Percentiles rank a stretch among this genome's conserved stretches.
These are phyloP conservation scores for Amylostereum areolatum DNA, from an alignment of 1,284 basidiomycete species.

Conservation along the genomic window DNA sequence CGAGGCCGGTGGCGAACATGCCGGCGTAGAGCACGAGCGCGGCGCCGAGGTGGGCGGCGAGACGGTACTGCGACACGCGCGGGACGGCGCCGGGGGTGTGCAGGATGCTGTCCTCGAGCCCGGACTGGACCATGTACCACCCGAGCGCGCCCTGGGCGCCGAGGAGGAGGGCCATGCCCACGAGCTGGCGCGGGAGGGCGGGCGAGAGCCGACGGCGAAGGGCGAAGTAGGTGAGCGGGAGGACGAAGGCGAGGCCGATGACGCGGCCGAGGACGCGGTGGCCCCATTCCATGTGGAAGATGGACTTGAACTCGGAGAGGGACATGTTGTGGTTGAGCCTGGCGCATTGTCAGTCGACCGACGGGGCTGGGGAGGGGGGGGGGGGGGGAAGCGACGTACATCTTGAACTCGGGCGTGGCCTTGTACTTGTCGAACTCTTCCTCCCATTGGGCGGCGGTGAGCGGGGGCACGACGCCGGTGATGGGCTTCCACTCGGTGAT, in stretches of 20 bases:
- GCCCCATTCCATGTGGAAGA: conserved; percentile 99
- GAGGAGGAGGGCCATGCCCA: conserved; percentile 73
- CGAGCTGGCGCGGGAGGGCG: conserved; percentile 57
- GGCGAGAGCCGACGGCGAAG: conserved; percentile 62
- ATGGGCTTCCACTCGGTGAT: conserved; percentile 99
- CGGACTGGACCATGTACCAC: conserved; percentile 99
- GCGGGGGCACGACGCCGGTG: conserved; percentile 84
- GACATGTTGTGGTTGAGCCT: conserved; percentile 88
- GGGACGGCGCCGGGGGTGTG: conserved; percentile 81
- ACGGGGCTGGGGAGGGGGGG: neutral
- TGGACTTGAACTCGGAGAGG: conserved; percentile 89
- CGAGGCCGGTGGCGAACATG: conserved; percentile 83
- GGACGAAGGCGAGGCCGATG: conserved; percentile 79
- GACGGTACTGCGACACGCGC: conserved; percentile 93
- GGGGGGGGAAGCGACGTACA: conserved; percentile 51
- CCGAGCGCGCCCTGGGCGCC: conserved; percentile 90
- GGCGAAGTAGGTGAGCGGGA: conserved; percentile 78
- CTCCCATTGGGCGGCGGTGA: conserved; percentile 76
- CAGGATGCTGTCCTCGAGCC: conserved; percentile 80
- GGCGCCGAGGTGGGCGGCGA: conserved; percentile 90
- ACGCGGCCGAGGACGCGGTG: conserved; percentile 92
- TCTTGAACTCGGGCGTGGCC: conserved; percentile 89
- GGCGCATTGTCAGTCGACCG: conserved; percentile 3
- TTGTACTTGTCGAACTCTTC: conserved; percentile 95
- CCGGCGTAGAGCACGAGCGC: conserved; percentile 89